Conservation (phyloP, 306 rosid species). For the Rosa chinensis region DNA sequence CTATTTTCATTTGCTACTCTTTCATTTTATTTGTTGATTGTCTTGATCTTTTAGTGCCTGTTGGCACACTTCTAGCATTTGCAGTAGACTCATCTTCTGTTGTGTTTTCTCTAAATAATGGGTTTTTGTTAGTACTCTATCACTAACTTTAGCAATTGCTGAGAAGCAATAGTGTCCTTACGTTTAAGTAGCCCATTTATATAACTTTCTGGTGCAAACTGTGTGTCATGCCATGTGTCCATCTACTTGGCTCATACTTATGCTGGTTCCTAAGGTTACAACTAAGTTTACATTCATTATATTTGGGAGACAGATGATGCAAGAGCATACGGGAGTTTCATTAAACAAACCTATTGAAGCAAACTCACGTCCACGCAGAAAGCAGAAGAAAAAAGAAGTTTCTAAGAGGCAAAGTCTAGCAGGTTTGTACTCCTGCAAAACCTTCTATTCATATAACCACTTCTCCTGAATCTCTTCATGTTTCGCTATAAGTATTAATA, state of each 20-base stretch:
- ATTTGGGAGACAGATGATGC: slow-evolving; percentile 19
- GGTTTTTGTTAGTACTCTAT: not conserved
- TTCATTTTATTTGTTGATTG: not conserved
- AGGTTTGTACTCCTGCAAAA: slow-evolving; percentile 43
- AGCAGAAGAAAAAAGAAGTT: slow-evolving; percentile 23
- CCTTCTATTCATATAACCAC: not conserved
- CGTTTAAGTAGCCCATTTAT: not conserved
- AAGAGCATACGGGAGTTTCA: slow-evolving; percentile 23
- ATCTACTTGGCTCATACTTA: not conserved
- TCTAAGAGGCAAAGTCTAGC: slow-evolving; percentile 63
- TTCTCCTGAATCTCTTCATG: not conserved
- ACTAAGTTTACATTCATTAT: not conserved
- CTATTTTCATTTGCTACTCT: not conserved
- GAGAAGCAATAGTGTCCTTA: not conserved
- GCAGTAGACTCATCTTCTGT: not conserved
- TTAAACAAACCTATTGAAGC: slow-evolving; percentile 37
- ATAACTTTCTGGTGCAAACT: not conserved
- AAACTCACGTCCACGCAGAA: slow-evolving; percentile 23
- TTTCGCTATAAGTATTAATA: not conserved
- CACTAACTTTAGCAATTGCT: not conserved
- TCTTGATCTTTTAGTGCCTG: too few species aligned
- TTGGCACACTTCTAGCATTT: not conserved
- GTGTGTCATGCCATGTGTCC: not conserved
- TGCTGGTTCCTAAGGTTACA: not conserved
- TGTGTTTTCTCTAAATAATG: not conserved